phyloP scores from a whole-genome alignment of 805 yeast species.

The Wickerhamiella azyma region DNA sequence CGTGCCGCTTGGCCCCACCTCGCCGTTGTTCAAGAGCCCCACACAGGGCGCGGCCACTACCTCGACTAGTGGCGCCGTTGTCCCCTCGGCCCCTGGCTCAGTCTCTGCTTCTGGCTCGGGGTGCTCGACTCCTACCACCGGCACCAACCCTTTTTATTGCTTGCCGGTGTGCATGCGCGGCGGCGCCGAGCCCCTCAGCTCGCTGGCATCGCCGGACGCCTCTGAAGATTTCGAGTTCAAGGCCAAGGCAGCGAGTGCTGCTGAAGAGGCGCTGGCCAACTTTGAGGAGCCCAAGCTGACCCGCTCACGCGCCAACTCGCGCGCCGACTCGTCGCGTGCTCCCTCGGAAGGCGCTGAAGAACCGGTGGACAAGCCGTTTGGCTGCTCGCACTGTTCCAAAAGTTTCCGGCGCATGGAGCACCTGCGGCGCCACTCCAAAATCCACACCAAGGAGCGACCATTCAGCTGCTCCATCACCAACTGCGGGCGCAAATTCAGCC shows the following conservation, averaged over 20 bases:
- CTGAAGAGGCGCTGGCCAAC: constrained; percentile 10
- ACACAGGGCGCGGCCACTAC: too few species aligned
- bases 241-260: constrained; percentile 8
- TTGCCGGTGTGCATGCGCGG: constrained; percentile 13
- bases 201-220: constrained; percentile 2
- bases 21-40: constrained; percentile 2
- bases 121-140: not conserved
- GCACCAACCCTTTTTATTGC: constrained; percentile 25
- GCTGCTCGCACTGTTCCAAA: constrained; percentile 27
- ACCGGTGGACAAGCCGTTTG: constrained; percentile 22
- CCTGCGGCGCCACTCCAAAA: constrained; percentile 43
- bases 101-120: too few species aligned
- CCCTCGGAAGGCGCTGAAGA: not conserved
- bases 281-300: constrained; percentile 8
- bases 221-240: constrained; percentile 5
- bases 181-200: not conserved
- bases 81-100: not conserved
- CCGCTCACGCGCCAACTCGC: not conserved
- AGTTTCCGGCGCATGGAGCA: constrained; percentile 31
- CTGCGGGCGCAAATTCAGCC: constrained; percentile 52
- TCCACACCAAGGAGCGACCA: constrained; percentile 73
- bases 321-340: constrained; percentile 1
- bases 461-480: constrained; percentile 41
- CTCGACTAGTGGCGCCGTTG: too few species aligned
- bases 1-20: constrained; percentile 6